Evolutionary conservation across 805 yeast species (phyloP), one percentile per base, ranked within the genome.

Genomic region (Yamadazyma endophytica): DNA sequence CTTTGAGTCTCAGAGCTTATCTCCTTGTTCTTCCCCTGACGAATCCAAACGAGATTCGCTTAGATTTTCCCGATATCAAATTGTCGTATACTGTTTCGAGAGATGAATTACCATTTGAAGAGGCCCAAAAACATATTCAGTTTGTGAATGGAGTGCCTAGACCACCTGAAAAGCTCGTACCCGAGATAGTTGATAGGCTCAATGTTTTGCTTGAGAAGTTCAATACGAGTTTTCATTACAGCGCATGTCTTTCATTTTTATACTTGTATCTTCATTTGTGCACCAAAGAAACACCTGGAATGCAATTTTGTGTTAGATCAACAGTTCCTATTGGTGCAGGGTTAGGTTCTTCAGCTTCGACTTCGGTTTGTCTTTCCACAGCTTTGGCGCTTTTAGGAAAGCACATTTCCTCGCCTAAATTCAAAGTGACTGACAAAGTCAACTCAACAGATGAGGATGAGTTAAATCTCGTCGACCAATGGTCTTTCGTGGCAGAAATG

Each of bases 291-390:
- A 58, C 65, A 1, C 66, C 65, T 1, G 84, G 83, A 4, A 50
- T 69, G 38, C 68, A 66, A 20, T 86, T 82, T 54, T 68, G 78
- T 3, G 77, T 85, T 11, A 74, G 89, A 36, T 85, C 96, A 1
- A 80, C 95, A 1, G 63, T 89, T 29, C 98, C 98, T 1, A 82
- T 90, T 29, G 97, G 98, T 23, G 97, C 98, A 1, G 98, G 98
- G 0, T 68, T 92, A 28, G 98, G 98, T 0, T 85, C 96, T 1
- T 84, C 95, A 26, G 97, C 97, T 0, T 79, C 96, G 2, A 74
- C 86, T 12, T 76, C 94, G 1, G 97, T 92, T 3, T 80, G 92
- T 49, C 52, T 92, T 21, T 73, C 95, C 0, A 64, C 90, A 11
- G 94, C 92, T 0, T 64, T 90, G 50, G 61, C 79, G 3, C 58